These are phyloP conservation scores for Massarina eburnea DNA, from an alignment of 2,329 filamentous ascomycete species.

Conservation along the genomic window DNA sequence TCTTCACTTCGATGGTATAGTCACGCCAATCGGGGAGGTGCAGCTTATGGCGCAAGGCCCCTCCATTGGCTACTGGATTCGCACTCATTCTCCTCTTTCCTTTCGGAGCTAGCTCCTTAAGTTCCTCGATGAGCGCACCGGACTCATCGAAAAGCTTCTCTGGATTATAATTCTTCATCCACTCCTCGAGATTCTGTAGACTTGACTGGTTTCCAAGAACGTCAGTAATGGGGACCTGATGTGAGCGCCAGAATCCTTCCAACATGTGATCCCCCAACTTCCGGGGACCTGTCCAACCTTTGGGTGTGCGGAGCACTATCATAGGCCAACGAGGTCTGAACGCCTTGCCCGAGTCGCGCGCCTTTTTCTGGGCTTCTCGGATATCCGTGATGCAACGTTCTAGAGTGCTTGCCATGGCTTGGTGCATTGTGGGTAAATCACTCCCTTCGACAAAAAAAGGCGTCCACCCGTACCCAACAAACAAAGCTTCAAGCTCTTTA, in stretches of 20 bases:
- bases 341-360: conserved; percentile 68
- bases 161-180: conserved; percentile 77
- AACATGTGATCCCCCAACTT: conserved; percentile 71
- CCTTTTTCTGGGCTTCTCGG: conserved; percentile 67
- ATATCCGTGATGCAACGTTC: conserved; percentile 74
- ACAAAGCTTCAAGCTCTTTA: conserved; percentile 69
- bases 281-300: conserved; percentile 77
- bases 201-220: conserved; percentile 66
- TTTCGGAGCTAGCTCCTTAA: conserved; percentile 65
- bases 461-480: conserved; percentile 75
- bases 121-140: conserved; percentile 64
- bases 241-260: conserved; percentile 76
- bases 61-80: conserved; percentile 75
- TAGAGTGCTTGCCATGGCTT: conserved; percentile 77
- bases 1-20: conserved; percentile 65
- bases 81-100: conserved; percentile 73
- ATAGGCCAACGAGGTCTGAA: conserved; percentile 76
- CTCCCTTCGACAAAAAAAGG: conserved; percentile 80
- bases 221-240: conserved; percentile 76
- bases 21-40: conserved; percentile 69
- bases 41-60: conserved; percentile 66
- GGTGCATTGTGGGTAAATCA: conserved; percentile 74
- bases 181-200: conserved; percentile 69
- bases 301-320: conserved; percentile 75
- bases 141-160: conserved; percentile 68